phyloP scores from a whole-genome alignment of 371 early-diverging fungal species.

The Lichtheimia ramosa region DNA sequence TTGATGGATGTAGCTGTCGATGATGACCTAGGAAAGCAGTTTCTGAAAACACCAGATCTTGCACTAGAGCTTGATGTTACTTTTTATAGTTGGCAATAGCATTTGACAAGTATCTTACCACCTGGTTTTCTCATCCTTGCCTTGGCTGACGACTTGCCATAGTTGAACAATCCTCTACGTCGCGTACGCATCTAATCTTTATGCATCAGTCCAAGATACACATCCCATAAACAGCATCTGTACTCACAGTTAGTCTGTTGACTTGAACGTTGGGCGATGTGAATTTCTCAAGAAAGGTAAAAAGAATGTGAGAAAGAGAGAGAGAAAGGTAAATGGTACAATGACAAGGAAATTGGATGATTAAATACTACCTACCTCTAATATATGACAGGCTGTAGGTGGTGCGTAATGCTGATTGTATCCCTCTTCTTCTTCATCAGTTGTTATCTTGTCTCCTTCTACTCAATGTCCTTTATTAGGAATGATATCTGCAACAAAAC shows the following conservation, averaged over 20 bases:
- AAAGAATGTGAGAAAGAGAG: neutral
- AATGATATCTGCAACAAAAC: neutral
- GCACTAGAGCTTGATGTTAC: neutral
- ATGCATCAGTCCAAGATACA: neutral
- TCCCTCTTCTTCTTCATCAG: neutral
- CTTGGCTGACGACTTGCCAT: conserved; percentile 35
- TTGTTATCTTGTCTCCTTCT: neutral
- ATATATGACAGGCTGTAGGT: conserved; percentile 18
- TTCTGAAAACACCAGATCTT: conserved; percentile 26
- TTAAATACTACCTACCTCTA: conserved; percentile 18
- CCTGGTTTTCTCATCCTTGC: conserved; percentile 15
- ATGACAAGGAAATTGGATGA: neutral
- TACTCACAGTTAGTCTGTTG: conserved; percentile 24
- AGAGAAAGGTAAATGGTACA: neutral
- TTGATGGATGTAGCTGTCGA: neutral
- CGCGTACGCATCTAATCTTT: neutral
- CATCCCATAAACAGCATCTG: neutral
- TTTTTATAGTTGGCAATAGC: too few species aligned
- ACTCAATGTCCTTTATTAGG: neutral
- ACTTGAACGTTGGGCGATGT: conserved; percentile 32
- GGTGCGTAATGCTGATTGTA: neutral
- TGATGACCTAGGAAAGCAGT: conserved; percentile 9
- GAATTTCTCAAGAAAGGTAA: conserved; percentile 24
- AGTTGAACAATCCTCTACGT: conserved; percentile 28
- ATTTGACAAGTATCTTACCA: neutral